Base-by-base conservation (phyloP, 352 stramenopile species). In the Phytophthora syringae region DNA sequence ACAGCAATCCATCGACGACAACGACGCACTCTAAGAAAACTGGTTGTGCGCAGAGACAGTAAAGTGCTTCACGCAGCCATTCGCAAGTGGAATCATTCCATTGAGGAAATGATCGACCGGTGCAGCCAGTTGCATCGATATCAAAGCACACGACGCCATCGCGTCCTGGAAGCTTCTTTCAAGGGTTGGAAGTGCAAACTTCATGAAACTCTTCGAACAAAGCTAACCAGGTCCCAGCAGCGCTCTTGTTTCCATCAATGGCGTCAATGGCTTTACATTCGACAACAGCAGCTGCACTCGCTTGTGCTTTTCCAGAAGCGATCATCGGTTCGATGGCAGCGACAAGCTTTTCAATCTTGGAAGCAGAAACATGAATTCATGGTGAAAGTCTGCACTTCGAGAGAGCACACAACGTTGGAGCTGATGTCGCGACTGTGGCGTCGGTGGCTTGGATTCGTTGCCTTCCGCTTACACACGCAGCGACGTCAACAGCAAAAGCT, bases 291-390 rank as follows among this genome's bases (percentile, higher is more conserved):
- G 3, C 20, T 47, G 15, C 43, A 30, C 10, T 56, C 47, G 34
- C 54, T 82, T 22, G 27, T 39, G 5, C 43, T 50, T 22, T 57
- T 79, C 24, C 25, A 74, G 4, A 28, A 45, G 12, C 51, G 59
- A 27, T 48, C n/a, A 12, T 42, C 51, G 13, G 7, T 18, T 16
- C 52, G 9, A 12, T 59, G 54, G 44, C 58, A 68, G 42, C 40
- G 40, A 9, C 47, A 44, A 11, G 67, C 63, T 24, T 70, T 82
- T 15, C 47, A 40, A 13, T 56, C 45, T 16, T 82, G 74, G 74
- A 69, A 64, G 13, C 27, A 52, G 0, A 43, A 62, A 20, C 56
- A 60, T 11, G 37, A 72, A 5, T 24, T 63, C 20, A 43, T 37
- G 39, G 27, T 27, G 12, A 66, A 36, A 11, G 13, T 28, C 10